Evolutionary conservation across 116 monocot species (phyloP), one percentile per base, ranked within the genome.

Genomic region (Phalaenopsis hybrid): DNA sequence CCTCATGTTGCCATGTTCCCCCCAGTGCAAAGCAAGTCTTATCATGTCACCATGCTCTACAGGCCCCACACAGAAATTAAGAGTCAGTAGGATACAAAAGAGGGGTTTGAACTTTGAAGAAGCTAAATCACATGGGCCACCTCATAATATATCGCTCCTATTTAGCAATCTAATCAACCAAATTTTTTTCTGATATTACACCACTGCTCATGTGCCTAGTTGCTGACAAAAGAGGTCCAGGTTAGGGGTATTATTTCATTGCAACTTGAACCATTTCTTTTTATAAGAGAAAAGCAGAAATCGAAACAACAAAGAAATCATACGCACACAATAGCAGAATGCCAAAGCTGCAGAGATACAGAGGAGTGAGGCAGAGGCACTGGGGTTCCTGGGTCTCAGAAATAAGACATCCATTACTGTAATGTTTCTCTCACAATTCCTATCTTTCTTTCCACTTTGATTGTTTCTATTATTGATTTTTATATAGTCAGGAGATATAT

Each of bases 341-440:
- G 87, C 87, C 90, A 78, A 94, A 89, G 82, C 46, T 89, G 34
- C 91, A 92, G 50, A 89, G 88, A 76, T 96, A 85, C 74, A 92
- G 90, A 82, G 96, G 96, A 79, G 96, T 96, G 46, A 86, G 96
- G 85, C 96, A 93, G 80, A 86, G 96, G 84, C 92, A 96, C 49
- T 96, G 96, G 96, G 96, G 96, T 63, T 96, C 96, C 9, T 96
- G 96, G 96, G 96, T 96, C 85, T 93, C 96, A 6, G 96, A 96
- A 77, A 96, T 96, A 76, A 79, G 96, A 17, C 96, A 96, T 65
- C 96, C 96, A 28, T 52, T 92, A 4, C 78, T 93, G 96, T 96
- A 96, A 44, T 28, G 11, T 18, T 31, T 31, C 31, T 57, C 79
- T 13, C 11, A 13, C 52, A 25, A 25, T 18, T 4, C 31, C 21